phyloP scores from a whole-genome alignment of 164 flowering plant species.

The Dillenia suffruticosa region DNA sequence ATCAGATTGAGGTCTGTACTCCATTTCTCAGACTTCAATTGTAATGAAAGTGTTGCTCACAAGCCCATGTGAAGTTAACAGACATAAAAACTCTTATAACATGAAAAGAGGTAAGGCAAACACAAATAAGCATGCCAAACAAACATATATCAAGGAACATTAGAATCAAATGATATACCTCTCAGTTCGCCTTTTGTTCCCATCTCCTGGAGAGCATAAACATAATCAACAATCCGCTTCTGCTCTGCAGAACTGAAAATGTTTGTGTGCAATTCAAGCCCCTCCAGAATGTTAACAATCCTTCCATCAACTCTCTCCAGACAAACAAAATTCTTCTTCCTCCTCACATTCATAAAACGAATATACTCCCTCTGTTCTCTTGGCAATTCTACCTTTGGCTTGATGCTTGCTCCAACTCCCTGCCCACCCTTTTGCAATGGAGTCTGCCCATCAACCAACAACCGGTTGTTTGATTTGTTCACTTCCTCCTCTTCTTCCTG shows the following conservation, averaged over 20 bases:
- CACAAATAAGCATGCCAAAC: no score
- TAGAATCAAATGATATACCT: conserved; percentile 35
- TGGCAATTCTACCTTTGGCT: conserved; percentile 41
- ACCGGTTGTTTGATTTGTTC: conserved; percentile 8
- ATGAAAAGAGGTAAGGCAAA: no score
- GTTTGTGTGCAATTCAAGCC: conserved; percentile 81
- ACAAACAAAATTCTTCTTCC: conserved; percentile 73
- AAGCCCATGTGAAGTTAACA: no score
- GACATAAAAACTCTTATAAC: no score
- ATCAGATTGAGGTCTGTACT: no score
- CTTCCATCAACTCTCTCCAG: conserved; percentile 73
- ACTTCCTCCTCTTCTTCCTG: conserved; percentile 27
- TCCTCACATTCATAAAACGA: conserved; percentile 59
- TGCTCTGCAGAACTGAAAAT: conserved; percentile 89
- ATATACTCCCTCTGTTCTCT: conserved; percentile 71
- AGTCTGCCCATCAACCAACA: conserved; percentile 7
- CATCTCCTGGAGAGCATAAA: conserved; percentile 62
- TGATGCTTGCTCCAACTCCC: conserved; percentile 9
- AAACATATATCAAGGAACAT: no score
- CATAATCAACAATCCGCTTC: conserved; percentile 67
- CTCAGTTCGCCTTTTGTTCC: conserved; percentile 64
- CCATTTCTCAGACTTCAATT: no score
- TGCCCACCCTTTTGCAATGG: conserved; percentile 9
- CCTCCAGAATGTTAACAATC: conserved; percentile 62
- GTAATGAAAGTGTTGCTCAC: no score